Conservation (phyloP, 2,329 filamentous ascomycete genomes). For the Ascochyta clinopodiicola region DNA sequence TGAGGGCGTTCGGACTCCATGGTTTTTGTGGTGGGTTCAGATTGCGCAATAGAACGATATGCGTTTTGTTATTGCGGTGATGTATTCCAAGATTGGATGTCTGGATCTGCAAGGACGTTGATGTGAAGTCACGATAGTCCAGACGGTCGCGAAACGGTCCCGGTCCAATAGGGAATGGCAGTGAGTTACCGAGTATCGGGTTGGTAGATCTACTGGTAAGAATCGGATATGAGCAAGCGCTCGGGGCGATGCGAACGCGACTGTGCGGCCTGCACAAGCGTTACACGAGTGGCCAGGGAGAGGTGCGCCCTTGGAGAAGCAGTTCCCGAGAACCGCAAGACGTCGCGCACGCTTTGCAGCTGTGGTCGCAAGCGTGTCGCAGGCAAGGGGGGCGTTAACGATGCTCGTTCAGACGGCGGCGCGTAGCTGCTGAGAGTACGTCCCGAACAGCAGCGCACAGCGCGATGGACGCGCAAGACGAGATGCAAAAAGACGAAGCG, state of each 20-base stretch:
- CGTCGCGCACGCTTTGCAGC: constrained; percentile 26
- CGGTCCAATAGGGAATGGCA: constrained; percentile 22
- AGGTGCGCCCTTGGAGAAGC: constrained; percentile 27
- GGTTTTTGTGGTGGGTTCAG: constrained; percentile 8
- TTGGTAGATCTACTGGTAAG: constrained; percentile 23
- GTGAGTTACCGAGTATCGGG: constrained; percentile 33
- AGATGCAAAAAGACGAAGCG: constrained; percentile 16
- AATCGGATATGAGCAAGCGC: constrained; percentile 38
- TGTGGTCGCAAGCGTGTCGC: constrained; percentile 22
- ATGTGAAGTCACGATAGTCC: constrained; percentile 11
- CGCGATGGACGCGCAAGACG: constrained; percentile 16
- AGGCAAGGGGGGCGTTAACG: constrained; percentile 30
- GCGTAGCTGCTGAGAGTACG: constrained; percentile 23
- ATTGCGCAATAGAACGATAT: constrained; percentile 8
- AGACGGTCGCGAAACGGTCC: constrained; percentile 14
- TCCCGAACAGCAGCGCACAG: constrained; percentile 15
- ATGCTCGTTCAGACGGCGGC: constrained; percentile 25
- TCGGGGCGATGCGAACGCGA: constrained; percentile 45
- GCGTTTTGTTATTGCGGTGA: constrained; percentile 15
- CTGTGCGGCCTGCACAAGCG: constrained; percentile 40
- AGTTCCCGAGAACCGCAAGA: constrained; percentile 23
- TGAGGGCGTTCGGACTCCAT: constrained; percentile 55
- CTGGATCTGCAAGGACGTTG: constrained; percentile 35
- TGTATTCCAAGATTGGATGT: constrained; percentile 23
- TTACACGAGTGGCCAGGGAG: constrained; percentile 42